Conservation (phyloP, 371 early-diverging fungal species). For the Mortierella sp. region DNA sequence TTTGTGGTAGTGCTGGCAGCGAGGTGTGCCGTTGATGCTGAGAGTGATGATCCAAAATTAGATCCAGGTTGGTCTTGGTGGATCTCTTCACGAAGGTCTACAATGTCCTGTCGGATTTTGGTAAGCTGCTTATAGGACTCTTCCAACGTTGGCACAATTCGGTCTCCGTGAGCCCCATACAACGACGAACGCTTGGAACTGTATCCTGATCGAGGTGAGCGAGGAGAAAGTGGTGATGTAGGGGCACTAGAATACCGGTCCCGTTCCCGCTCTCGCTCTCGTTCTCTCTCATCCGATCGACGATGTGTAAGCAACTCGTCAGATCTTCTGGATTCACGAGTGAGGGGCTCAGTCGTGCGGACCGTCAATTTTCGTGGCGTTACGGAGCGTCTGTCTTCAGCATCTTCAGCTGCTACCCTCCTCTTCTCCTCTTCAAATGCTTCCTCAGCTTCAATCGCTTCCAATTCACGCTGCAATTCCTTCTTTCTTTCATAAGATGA, state of each 20-base stretch:
- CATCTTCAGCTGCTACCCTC: constrained; percentile 3
- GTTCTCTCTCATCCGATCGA: constrained; percentile 19
- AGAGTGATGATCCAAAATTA: background rate
- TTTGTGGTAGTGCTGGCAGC: background rate
- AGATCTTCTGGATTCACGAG: constrained; percentile 14
- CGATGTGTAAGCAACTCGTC: constrained; percentile 7
- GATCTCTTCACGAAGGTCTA: constrained; percentile 36
- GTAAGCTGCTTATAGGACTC: constrained; percentile 41
- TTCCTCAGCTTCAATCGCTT: constrained; percentile 34
- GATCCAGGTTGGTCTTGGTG: constrained; percentile 29
- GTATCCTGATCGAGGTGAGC: constrained; percentile 26
- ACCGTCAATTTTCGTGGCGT: constrained; percentile 12
- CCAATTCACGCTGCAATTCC: constrained; percentile 32
- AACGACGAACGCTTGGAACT: constrained; percentile 42
- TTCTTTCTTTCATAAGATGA: constrained; percentile 36
- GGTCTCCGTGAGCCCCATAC: constrained; percentile 28
- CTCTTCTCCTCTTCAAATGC: constrained; percentile 12
- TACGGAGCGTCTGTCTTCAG: background rate
- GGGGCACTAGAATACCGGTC: constrained; percentile 24
- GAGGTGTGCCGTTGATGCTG: constrained; percentile 1
- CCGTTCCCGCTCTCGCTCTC: constrained; percentile 14
- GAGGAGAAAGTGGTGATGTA: constrained; percentile 32
- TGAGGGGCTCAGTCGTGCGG: constrained; percentile 5
- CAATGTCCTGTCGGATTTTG: constrained; percentile 44
- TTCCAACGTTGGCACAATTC: constrained; percentile 32